Evolutionary conservation across 148 eudicot species (phyloP).

Genomic region (Euryodendron excelsum): DNA sequence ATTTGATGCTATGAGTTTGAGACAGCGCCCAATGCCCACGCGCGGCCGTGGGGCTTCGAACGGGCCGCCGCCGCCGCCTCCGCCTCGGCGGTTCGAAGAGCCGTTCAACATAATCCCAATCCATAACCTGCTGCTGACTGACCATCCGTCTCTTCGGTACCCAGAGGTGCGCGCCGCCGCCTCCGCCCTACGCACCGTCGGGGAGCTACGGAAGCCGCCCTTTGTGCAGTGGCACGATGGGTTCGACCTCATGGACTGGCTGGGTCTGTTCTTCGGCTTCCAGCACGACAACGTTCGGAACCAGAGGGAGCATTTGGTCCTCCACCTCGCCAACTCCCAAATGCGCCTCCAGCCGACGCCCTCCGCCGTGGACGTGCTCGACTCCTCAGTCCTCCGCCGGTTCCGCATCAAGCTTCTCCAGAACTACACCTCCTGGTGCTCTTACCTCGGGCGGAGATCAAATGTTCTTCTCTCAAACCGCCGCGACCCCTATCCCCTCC

Average conservation of each 20-base stretch:
- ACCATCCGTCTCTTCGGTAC: conserved; percentile 79
- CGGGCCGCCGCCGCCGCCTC: conserved; percentile 38
- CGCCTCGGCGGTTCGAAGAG: conserved; percentile 5
- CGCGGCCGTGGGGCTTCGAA: conserved; percentile 33
- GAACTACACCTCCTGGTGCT: conserved; percentile 73
- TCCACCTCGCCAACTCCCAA: conserved; percentile 78
- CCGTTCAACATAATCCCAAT: conserved; percentile 84
- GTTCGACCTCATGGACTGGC: conserved; percentile 83
- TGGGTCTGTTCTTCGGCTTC: conserved; percentile 76
- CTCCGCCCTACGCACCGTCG: conserved; percentile 52
- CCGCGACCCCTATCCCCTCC: conserved; percentile 41
- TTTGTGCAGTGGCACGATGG: conserved; percentile 41
- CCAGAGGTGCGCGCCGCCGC: conserved; percentile 89
- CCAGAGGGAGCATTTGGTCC: conserved; percentile 85
- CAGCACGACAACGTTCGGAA: conserved; percentile 76
- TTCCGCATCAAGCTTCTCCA: conserved; percentile 55
- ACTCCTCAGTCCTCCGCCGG: conserved; percentile 43
- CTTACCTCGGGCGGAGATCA: conserved; percentile 42
- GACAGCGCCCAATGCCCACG: conserved; percentile 51
- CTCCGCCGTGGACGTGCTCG: conserved; percentile 43
- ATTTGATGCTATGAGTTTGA: conserved; percentile 35
- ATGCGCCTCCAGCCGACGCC: conserved; percentile 70
- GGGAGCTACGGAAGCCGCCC: conserved; percentile 73
- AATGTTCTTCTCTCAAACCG: conserved; percentile 42
- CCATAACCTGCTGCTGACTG: conserved; percentile 54